These are phyloP conservation scores for Globisporangium echinulatum DNA, from an alignment of 352 stramenopile species.

Conservation along the genomic window DNA sequence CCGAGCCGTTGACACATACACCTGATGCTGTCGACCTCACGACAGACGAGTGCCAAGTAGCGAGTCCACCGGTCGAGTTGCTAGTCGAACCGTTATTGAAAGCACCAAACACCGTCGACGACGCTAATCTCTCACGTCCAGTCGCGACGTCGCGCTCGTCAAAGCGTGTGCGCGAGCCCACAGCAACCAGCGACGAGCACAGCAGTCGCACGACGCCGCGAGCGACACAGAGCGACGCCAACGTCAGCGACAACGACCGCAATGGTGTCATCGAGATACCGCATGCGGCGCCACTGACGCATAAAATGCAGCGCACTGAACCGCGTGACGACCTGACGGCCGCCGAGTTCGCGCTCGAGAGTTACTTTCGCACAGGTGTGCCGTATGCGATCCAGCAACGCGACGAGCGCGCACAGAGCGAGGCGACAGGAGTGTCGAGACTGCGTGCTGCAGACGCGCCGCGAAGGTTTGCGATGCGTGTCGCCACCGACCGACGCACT, in stretches of 20 bases:
- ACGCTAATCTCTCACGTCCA: not conserved
- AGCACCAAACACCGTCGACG: not conserved
- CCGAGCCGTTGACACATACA: not conserved
- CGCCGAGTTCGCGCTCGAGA: not conserved
- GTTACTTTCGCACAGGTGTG: slow-evolving; percentile 4
- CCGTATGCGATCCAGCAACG: slow-evolving; percentile 11
- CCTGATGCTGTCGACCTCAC: not conserved
- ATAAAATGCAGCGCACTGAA: too few relatives aligned
- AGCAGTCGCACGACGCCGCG: not conserved
- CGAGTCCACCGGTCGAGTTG: not conserved
- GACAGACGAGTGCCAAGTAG: too few relatives aligned
- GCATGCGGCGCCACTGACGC: not conserved
- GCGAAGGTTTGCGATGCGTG: too few relatives aligned
- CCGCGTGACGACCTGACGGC: not conserved
- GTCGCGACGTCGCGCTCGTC: too few relatives aligned
- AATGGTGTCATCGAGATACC: not conserved
- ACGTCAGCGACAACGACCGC: not conserved
- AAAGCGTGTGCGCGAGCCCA: not conserved
- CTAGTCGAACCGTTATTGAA: not conserved
- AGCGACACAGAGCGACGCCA: not conserved
- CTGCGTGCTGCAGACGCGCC: too few relatives aligned
- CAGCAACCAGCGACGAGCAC: not conserved
- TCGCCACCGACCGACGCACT: too few relatives aligned
- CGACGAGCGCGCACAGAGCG: not conserved
- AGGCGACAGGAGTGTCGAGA: too few relatives aligned